Base-by-base conservation (phyloP, 441 rosid species). In the Pelargonium cotyledonis region DNA sequence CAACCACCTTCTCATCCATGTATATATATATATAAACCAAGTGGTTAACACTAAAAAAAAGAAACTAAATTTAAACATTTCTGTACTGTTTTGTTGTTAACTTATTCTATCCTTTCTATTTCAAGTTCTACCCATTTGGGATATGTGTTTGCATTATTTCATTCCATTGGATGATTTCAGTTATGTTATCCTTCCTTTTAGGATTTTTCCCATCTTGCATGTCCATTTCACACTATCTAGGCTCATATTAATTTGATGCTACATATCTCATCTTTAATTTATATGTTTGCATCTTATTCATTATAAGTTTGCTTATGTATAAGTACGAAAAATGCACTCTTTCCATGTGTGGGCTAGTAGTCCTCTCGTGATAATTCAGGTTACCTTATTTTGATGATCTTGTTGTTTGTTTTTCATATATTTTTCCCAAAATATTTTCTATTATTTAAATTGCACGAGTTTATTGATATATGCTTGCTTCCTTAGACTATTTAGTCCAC, bases 81-180 rank as follows among this genome's bases (percentile, higher is more conserved):
- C 8, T 43, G 5, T 35, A 4, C 6, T 3, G 38, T 35, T 43
- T 8, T 43, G 47, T 43, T 43, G 0, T 43, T 7, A 7, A 7
- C 6, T 43, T 6, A 41, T 41, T 41, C 46, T 6, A 41, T 41
- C 46, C 46, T 41, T 43, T 8, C 47, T 9, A 43, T 43, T 7
- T 43, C 47, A 1, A 43, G 12, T 10, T 12, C 47, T 43, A 7
- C 47, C 47, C 6, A 7, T 43, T 43, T 43, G 47, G 12, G 47
- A 43, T 43, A 43, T 43, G 47, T 92, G 97, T 73, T 92, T 85
- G 18, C 95, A 89, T 73, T 85, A 83, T 2, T 84, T 77, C 76
- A 76, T 89, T 68, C 70, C 86, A 70, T 85, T 75, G 87, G 97
- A 92, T 63, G 96, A 92, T 58, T 74, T 92, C 29, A 95, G 92